Evolutionary conservation across 2,329 filamentous ascomycete species (phyloP), one percentile per base, ranked within the genome.

Genomic region (Hymenotorrendiella dingleyae): DNA sequence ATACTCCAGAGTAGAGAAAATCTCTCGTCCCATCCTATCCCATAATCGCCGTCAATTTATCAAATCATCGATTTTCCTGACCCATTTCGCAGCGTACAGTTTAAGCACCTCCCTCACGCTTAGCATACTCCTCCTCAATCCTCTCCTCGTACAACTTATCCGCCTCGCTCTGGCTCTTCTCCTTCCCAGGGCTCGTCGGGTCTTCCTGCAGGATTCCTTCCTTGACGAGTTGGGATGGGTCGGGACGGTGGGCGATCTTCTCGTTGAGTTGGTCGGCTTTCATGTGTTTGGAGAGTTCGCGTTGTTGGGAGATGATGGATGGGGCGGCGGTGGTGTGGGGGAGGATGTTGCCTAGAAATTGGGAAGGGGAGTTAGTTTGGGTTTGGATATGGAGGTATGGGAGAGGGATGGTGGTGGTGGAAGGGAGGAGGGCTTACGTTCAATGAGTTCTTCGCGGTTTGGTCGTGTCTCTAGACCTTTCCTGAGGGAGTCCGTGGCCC

Each of bases 241-340:
- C 73, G 1, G 90, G 90, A 16, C 90, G 76, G 56, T 83, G 75
- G 58, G 84, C 77, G 49, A 96, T 80, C 64, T 90, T 90, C 59
- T 94, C 88, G 64, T 94, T 93, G 49, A 96, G 73, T 42, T 76
- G 84, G 64, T 95, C 86, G 46, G 81, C 84, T 11, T 84, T 78
- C 89, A 96, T 95, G 64, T 88, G 83, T 62, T 82, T 88, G 65
- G 89, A 80, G 30, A 96, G 80, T 69, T 94, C 86, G 59, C 78
- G 83, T 64, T 93, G 88, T 49, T 88, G 80, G 43, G 83, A 87
- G 60, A 84, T 81, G 41, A 96, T 71, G 2, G 83, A 76, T 0
- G 90, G 89, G 0, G 89, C 88, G 14, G 84, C 87, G 39, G 66
- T 83, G 23, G 84, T 84, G 43, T 81, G 79, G 20, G 86, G 86